Conservation (phyloP, 805 yeast genomes). For the Sugiyamaella valdiviana region DNA sequence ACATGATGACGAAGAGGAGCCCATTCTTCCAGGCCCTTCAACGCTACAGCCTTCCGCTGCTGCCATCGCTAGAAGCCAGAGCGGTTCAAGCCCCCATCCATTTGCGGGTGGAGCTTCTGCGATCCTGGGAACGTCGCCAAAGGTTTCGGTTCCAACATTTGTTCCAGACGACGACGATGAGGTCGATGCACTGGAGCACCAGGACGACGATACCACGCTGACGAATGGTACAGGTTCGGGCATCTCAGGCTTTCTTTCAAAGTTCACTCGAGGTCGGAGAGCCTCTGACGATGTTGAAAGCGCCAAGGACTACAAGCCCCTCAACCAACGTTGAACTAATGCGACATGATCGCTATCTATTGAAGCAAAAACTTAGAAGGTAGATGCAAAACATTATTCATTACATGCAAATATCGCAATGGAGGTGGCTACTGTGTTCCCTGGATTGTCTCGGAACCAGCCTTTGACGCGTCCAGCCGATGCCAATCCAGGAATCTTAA, state of each 20-base stretch:
- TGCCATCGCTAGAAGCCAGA: slow-evolving; percentile 18
- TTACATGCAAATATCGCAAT: too few species aligned
- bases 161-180: background rate
- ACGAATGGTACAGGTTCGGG: background rate
- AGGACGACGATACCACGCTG: background rate
- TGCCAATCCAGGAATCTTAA: slow-evolving; percentile 2
- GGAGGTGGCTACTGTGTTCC: too few species aligned
- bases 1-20: slow-evolving; percentile 14
- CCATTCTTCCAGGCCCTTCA: slow-evolving; percentile 15
- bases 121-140: background rate
- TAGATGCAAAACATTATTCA: too few species aligned
- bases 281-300: background rate
- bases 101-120: background rate
- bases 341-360: too few species aligned
- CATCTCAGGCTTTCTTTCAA: background rate
- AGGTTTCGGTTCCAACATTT: background rate
- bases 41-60: slow-evolving; percentile 26
- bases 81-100: background rate
- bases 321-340: background rate
- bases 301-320: slow-evolving; percentile 4
- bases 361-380: too few species aligned
- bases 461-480: background rate
- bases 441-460: too few species aligned
- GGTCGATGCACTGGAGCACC: background rate
- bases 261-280: background rate